Evolutionary conservation across 805 yeast genomes (phyloP).

Genomic region (Deakozyma indianensis): DNA sequence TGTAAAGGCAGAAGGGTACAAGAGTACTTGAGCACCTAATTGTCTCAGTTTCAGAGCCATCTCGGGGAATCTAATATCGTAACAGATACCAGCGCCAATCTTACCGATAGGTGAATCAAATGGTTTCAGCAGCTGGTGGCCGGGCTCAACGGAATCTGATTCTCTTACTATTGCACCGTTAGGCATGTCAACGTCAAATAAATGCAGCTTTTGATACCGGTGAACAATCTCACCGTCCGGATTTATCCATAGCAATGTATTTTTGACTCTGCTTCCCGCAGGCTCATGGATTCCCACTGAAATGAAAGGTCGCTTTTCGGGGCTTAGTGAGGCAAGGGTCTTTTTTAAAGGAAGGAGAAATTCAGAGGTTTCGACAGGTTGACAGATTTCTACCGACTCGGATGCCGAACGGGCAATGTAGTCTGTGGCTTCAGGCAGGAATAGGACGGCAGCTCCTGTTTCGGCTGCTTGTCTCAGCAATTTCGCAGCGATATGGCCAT

Average conservation of each 20-base stretch:
- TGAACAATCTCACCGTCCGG: conserved; percentile 49
- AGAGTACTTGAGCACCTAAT: conserved; percentile 64
- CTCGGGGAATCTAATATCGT: conserved; percentile 89
- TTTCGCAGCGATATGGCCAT: conserved; percentile 42
- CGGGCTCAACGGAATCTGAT: conserved; percentile 72
- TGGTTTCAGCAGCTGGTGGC: conserved; percentile 37
- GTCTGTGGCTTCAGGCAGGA: conserved; percentile 90
- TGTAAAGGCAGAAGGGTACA: conserved; percentile 91
- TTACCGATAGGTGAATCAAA: conserved; percentile 39
- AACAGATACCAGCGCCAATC: conserved; percentile 43
- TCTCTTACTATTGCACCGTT: conserved; percentile 74
- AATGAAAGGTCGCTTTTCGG: conserved; percentile 38
- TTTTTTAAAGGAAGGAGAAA: conserved; percentile 31
- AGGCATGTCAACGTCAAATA: conserved; percentile 73
- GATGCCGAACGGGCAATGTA: conserved; percentile 58
- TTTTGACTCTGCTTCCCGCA: conserved; percentile 40
- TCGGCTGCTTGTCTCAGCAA: conserved; percentile 52
- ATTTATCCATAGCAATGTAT: conserved; percentile 60
- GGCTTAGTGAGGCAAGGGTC: conserved; percentile 28
- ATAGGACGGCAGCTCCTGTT: conserved; percentile 49
- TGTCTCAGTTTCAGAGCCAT: conserved; percentile 37
- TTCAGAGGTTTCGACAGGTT: conserved; percentile 26
- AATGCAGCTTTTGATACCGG: conserved; percentile 71
- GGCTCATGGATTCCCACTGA: conserved; percentile 89
- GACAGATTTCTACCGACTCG: conserved; percentile 51